A percentile compares a stretch with the other conserved stretches of the same genome.
phyloP scores from a whole-genome alignment of 2,329 filamentous ascomycete genomes.

The Venturia aucupariae region DNA sequence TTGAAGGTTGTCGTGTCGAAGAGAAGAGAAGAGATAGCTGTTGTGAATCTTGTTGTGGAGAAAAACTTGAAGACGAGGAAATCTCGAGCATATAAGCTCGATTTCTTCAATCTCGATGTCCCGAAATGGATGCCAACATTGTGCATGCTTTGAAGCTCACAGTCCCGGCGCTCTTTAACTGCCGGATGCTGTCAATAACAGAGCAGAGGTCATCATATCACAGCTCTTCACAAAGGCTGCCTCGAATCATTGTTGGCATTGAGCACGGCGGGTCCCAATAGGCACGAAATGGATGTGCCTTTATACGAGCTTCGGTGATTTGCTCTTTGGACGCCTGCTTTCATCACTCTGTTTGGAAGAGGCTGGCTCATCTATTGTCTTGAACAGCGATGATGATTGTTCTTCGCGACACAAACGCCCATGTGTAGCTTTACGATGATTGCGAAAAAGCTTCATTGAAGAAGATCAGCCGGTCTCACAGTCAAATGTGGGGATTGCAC shows the following conservation, averaged over 20 bases:
- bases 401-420: not conserved
- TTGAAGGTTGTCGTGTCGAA: not conserved
- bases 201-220: not conserved
- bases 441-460: not conserved
- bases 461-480: not conserved
- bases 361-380: not conserved
- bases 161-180: not conserved
- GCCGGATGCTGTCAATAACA: not conserved
- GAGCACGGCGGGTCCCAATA: not conserved
- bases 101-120: not conserved
- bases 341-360: not conserved
- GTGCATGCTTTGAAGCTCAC: not conserved
- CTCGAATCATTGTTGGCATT: not conserved
- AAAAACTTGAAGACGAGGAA: not conserved
- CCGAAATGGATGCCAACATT: not conserved
- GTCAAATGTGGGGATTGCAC: not conserved
- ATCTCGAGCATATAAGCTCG: not conserved
- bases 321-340: not conserved
- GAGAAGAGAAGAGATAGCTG: not conserved
- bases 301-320: not conserved
- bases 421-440: not conserved
- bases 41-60: not conserved
- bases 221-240: not conserved
- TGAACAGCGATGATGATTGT: not conserved
- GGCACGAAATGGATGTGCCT: not conserved